Conservation (phyloP, 352 stramenopile genomes). For the Phytophthora pluvialis region DNA sequence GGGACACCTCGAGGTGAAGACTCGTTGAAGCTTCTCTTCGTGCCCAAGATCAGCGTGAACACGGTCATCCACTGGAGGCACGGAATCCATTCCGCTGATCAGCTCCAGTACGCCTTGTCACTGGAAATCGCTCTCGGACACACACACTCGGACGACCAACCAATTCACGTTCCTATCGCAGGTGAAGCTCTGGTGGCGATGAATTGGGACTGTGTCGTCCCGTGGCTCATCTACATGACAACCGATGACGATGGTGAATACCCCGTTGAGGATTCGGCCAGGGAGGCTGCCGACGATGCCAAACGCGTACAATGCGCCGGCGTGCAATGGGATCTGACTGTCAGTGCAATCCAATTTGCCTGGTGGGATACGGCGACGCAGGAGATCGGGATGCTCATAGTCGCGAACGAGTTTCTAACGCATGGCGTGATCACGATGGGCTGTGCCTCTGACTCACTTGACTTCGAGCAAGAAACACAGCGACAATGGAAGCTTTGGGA, state of each 20-base stretch:
- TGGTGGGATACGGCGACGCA: conserved; percentile 76
- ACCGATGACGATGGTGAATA: conserved; percentile 51
- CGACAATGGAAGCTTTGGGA: conserved; percentile 56
- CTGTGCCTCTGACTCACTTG: background rate
- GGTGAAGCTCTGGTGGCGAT: conserved; percentile 59
- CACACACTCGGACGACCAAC: conserved; percentile 11
- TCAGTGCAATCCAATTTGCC: conserved; percentile 61
- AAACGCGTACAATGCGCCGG: conserved; percentile 44
- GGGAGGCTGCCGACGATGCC: background rate
- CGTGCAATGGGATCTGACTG: conserved; percentile 69
- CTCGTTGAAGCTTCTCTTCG: conserved; percentile 36
- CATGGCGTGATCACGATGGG: conserved; percentile 44
- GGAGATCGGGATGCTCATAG: conserved; percentile 53
- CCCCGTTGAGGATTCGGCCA: background rate
- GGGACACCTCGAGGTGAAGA: conserved; percentile 9
- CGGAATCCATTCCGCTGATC: conserved; percentile 11
- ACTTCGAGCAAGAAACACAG: background rate
- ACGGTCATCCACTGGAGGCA: conserved; percentile 40
- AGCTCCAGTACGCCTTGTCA: conserved; percentile 57
- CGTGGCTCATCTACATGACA: conserved; percentile 56
- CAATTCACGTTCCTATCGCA: conserved; percentile 44
- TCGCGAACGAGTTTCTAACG: conserved; percentile 62
- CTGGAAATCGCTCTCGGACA: conserved; percentile 56
- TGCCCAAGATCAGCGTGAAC: conserved; percentile 32
- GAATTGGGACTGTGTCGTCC: conserved; percentile 80